Evolutionary conservation across 768 basidiomycete genomes (phyloP), one percentile per base, ranked within the genome.

Genomic region (Dentipellis sp.): DNA sequence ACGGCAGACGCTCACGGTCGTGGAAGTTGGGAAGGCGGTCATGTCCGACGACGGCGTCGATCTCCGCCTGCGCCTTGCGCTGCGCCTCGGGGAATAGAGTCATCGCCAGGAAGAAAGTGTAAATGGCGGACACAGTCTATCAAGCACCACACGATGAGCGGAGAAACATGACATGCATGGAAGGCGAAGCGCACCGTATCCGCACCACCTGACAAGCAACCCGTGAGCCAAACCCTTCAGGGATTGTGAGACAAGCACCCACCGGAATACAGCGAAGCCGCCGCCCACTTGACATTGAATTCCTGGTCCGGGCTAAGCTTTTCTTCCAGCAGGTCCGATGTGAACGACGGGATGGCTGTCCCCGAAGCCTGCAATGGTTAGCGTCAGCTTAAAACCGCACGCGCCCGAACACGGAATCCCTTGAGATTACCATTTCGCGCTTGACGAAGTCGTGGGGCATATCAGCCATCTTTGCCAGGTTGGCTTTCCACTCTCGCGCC

Each of bases 41-140:
- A 11, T 52, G 23, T 12, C 66, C 67, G 3, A 68, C 57, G 5
- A 68, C 62, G 8, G 23, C 29, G 53, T 68, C 69, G 29, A 70
- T 59, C 56, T 68, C 66, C 21, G 34, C 64, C 53, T 68, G 69
- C 0, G 67, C 66, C 17, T 56, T 58, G 10, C 35, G 42, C 46
- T 68, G 67, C 4, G 64, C 59, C 2, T 64, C 63, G 9, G 67
- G 67, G 54, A 61, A 55, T 19, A 65, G 61, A 2, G 64, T 58
- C 67, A 68, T 69, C 1, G 68, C 69, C 4, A 70, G 60, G 58
- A 70, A 62, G 58, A 70, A 68, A 0, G 69, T 62, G 19, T 58
- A 57, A 42, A 67, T 58, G 8, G 62, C 53, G 4, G 66, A 58
- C 23, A 62, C 59, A 0, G 66, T 67, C 66, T 67, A 35, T 2